phyloP scores from a whole-genome alignment of 805 yeast species.

The Wickerhamiella shivajii region DNA sequence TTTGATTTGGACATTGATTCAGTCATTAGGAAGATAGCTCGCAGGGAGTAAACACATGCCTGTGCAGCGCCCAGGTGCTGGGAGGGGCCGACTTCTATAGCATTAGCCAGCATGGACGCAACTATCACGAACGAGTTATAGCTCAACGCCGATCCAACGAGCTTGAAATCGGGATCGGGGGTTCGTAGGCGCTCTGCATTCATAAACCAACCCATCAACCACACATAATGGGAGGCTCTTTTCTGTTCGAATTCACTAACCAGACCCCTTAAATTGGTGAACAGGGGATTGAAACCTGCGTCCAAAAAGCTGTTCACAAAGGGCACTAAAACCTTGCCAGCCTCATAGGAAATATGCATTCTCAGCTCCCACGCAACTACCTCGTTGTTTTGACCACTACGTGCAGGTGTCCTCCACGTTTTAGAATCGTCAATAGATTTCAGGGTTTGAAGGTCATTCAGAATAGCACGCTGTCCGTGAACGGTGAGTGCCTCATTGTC shows the following conservation, averaged over 20 bases:
- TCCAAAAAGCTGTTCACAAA: slow-evolving; percentile 52
- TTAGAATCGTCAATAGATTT: slow-evolving; percentile 53
- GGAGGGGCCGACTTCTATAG: slow-evolving; percentile 21
- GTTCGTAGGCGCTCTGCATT: slow-evolving; percentile 38
- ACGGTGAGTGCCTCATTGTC: slow-evolving; percentile 48
- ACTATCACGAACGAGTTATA: slow-evolving; percentile 46
- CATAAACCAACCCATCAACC: slow-evolving; percentile 61
- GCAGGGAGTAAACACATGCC: slow-evolving; percentile 53
- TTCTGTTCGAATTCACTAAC: slow-evolving; percentile 25
- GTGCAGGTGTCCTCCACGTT: slow-evolving; percentile 39
- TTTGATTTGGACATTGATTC: slow-evolving; percentile 29
- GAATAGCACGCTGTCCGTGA: slow-evolving; percentile 56
- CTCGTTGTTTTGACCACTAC: slow-evolving; percentile 8
- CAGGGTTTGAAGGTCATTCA: slow-evolving; percentile 38
- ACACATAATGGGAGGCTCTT: slow-evolving; percentile 35
- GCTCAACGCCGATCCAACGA: slow-evolving; percentile 34
- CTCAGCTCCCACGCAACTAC: slow-evolving; percentile 17
- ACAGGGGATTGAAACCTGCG: slow-evolving; percentile 57
- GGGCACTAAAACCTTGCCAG: slow-evolving; percentile 24
- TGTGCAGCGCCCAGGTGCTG: slow-evolving; percentile 46
- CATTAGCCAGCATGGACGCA: slow-evolving; percentile 28
- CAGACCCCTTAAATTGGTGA: slow-evolving; percentile 37
- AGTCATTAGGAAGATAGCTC: slow-evolving; percentile 39
- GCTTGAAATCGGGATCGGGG: slow-evolving; percentile 20
- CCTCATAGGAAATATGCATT: slow-evolving; percentile 16